Evolutionary conservation across 305 asterid genomes (phyloP).

Genomic region (Fraxinus nigra): DNA sequence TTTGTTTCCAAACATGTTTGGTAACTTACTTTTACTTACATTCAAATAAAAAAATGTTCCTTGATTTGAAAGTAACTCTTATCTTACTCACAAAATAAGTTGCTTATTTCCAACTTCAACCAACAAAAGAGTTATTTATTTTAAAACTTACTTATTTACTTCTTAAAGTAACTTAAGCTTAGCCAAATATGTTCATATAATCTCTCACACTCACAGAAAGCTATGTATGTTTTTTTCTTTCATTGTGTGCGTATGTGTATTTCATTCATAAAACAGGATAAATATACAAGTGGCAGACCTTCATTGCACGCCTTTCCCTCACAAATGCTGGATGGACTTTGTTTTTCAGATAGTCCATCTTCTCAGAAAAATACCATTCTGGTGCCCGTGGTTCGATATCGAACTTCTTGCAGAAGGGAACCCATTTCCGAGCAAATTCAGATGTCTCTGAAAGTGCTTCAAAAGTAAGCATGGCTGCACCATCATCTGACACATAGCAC

Average conservation of each 20-base stretch:
- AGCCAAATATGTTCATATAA: neutral
- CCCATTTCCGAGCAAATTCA: conserved; percentile 78
- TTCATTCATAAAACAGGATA: neutral
- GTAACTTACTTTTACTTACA: neutral
- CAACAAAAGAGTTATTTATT: too few relatives aligned
- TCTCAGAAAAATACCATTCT: conserved; percentile 77
- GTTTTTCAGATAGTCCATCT: conserved; percentile 71
- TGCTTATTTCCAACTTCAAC: neutral
- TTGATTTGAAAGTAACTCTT: neutral
- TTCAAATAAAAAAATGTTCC: neutral
- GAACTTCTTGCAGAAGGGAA: conserved; percentile 81
- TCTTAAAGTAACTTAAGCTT: neutral
- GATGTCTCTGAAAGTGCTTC: conserved; percentile 80
- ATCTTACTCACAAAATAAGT: neutral
- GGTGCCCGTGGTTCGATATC: conserved; percentile 86
- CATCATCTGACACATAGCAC: conserved; percentile 88
- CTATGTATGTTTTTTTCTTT: neutral
- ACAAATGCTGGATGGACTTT: conserved; percentile 85
- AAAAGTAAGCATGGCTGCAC: conserved; percentile 89
- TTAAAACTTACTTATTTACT: too few relatives aligned
- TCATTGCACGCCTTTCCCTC: conserved; percentile 76
- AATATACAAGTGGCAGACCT: conserved; percentile 43
- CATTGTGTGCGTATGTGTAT: neutral
- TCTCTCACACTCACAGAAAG: neutral
- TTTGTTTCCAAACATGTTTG: neutral